A percentile compares a stretch with the other conserved stretches of the same genome.
phyloP scores from a whole-genome alignment of 257 asterid species.

The Avicennia marina region DNA sequence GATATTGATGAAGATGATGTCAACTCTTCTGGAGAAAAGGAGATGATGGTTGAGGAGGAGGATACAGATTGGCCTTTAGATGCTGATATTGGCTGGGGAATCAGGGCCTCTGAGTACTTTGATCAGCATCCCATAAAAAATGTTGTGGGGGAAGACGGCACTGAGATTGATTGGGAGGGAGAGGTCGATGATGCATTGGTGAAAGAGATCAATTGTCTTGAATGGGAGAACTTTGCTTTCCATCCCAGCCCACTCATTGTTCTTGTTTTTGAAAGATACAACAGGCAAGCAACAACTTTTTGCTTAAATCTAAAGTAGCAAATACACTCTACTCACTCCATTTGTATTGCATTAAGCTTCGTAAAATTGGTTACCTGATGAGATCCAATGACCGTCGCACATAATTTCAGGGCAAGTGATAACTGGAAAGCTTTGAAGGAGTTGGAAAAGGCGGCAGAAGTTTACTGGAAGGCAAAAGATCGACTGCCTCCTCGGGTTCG shows the following conservation, averaged over 20 bases:
- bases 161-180: conserved; percentile 88
- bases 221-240: conserved; percentile 98
- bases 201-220: conserved; percentile 88
- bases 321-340: background rate
- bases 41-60: conserved; percentile 72
- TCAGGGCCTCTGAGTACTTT: conserved; percentile 89
- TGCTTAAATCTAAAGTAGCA: background rate
- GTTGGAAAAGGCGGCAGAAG: conserved; percentile 84
- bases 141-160: conserved; percentile 71
- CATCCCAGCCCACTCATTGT: conserved; percentile 92
- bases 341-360: background rate
- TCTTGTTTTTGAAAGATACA: conserved; percentile 83
- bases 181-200: conserved; percentile 76
- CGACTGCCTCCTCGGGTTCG: conserved; percentile 96
- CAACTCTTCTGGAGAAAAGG: conserved; percentile 21
- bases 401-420: conserved; percentile 65
- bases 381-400: background rate
- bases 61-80: conserved; percentile 94
- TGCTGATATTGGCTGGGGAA: conserved; percentile 97
- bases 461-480: conserved; percentile 85
- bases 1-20: conserved; percentile 31
- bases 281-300: conserved; percentile 47
- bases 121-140: conserved; percentile 77
- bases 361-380: background rate
- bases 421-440: conserved; percentile 94